Percentiles rank a stretch among this genome's conserved stretches.
These are phyloP conservation scores for Penicillium paneum DNA, from an alignment of 2,329 filamentous ascomycete species.

Conservation along the genomic window DNA sequence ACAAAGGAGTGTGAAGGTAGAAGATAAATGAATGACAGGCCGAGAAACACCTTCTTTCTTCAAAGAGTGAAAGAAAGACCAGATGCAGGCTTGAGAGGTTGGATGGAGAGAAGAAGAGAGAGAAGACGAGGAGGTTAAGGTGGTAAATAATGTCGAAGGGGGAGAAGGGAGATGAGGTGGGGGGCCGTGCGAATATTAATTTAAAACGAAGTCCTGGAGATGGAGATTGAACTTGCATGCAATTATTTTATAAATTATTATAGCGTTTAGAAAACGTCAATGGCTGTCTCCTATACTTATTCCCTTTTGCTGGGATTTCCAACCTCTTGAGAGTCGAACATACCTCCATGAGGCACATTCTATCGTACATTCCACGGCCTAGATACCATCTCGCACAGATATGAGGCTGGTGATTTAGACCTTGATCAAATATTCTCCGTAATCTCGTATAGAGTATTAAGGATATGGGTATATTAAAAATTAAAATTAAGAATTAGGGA, in stretches of 20 bases:
- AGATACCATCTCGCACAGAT: neutral
- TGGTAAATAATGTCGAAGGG: conserved; percentile 18
- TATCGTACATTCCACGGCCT: conserved; percentile 22
- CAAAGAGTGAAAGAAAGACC: conserved; percentile 32
- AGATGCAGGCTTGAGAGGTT: conserved; percentile 19
- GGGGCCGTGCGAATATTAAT: conserved; percentile 19
- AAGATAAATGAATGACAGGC: conserved; percentile 35
- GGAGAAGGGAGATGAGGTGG: conserved; percentile 10
- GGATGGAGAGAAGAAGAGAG: conserved; percentile 9
- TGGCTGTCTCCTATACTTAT: conserved; percentile 15
- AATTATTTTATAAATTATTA: neutral
- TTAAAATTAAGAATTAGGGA: neutral
- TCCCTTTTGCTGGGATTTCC: conserved; percentile 10
- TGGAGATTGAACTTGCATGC: neutral
- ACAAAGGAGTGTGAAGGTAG: conserved; percentile 17
- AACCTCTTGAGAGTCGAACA: conserved; percentile 20
- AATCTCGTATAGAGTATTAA: neutral
- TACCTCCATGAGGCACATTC: conserved; percentile 22
- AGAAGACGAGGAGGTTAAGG: neutral
- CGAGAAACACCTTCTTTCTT: conserved; percentile 26
- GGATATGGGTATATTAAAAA: neutral
- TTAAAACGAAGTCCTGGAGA: neutral
- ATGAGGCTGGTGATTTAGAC: conserved; percentile 16
- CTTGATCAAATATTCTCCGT: conserved; percentile 1
- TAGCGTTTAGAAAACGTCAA: neutral